These are phyloP conservation scores for Hippophae rhamnoides DNA, from an alignment of 306 rosid species.

Conservation along the genomic window DNA sequence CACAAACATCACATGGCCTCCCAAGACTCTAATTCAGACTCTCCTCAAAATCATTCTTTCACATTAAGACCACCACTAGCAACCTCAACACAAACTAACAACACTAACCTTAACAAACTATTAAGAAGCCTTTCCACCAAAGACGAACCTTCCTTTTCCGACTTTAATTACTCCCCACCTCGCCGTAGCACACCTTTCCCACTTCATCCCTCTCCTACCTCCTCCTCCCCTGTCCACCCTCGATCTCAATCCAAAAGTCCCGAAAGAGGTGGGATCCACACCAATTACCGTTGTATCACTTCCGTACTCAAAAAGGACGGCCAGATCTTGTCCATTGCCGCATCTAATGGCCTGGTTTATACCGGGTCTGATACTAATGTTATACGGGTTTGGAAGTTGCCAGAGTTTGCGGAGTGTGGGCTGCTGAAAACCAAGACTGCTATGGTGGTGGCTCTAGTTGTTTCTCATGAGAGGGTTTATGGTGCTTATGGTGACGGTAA, in stretches of 20 bases:
- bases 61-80: conserved; percentile 23
- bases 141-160: conserved; percentile 40
- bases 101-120: conserved; percentile 10
- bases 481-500: conserved; percentile 90
- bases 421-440: conserved; percentile 65
- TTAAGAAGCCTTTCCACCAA: conserved; percentile 62
- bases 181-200: conserved; percentile 49
- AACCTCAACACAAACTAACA: too few species aligned
- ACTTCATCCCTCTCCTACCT: conserved; percentile 36
- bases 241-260: conserved; percentile 29
- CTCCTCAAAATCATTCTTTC: conserved; percentile 50
- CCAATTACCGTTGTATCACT: conserved; percentile 74
- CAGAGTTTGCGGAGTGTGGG: conserved; percentile 77
- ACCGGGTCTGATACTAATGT: conserved; percentile 63
- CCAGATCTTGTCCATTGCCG: conserved; percentile 56
- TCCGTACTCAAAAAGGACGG: conserved; percentile 79
- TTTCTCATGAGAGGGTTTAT: conserved; percentile 60
- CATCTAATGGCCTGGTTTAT: conserved; percentile 57
- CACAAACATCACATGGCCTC: conserved; percentile 17
- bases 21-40: conserved; percentile 26
- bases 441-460: conserved; percentile 58
- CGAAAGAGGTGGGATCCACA: too few species aligned
- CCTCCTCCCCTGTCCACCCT: conserved; percentile 18
- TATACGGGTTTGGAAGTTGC: conserved; percentile 76
- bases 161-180: conserved; percentile 44